Evolutionary conservation across 148 eudicot species (phyloP).

Genomic region (Fallopia convolvulus): DNA sequence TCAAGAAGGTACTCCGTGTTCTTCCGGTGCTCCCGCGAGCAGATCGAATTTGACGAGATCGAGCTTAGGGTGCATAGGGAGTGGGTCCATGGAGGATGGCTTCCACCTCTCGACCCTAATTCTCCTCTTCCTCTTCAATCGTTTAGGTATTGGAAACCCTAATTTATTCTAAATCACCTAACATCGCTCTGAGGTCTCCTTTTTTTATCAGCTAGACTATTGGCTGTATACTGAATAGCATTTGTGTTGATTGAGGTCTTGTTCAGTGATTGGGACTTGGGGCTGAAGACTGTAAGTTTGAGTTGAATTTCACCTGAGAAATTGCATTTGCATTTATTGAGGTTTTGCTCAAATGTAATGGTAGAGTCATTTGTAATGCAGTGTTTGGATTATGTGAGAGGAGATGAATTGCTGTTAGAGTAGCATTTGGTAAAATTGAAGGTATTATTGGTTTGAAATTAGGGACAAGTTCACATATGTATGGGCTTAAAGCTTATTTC

Average conservation of each 20-base stretch:
- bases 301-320: not conserved
- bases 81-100: conserved; percentile 56
- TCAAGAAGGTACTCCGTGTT: conserved; percentile 32
- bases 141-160: not conserved
- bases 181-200: too few species aligned
- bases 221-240: too few species aligned
- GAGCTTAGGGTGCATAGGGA: conserved; percentile 56
- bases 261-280: not conserved
- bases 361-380: not conserved
- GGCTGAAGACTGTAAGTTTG: not conserved
- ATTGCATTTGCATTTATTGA: too few species aligned
- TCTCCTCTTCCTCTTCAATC: conserved; percentile 14
- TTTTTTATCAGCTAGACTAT: too few species aligned
- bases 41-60: conserved; percentile 28
- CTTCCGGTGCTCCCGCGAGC: conserved; percentile 46
- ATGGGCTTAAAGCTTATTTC: too few species aligned
- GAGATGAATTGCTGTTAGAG: too few species aligned
- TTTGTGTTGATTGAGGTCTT: too few species aligned
- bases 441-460: not conserved
- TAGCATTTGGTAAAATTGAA: not conserved
- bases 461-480: not conserved
- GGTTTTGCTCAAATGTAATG: too few species aligned
- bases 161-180: too few species aligned
- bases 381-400: too few species aligned
- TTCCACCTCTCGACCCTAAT: conserved; percentile 20